A percentile compares a stretch with the other conserved stretches of the same genome.
Conservation (phyloP, 345 rosid genomes). For the Schrenkiella parvula region DNA sequence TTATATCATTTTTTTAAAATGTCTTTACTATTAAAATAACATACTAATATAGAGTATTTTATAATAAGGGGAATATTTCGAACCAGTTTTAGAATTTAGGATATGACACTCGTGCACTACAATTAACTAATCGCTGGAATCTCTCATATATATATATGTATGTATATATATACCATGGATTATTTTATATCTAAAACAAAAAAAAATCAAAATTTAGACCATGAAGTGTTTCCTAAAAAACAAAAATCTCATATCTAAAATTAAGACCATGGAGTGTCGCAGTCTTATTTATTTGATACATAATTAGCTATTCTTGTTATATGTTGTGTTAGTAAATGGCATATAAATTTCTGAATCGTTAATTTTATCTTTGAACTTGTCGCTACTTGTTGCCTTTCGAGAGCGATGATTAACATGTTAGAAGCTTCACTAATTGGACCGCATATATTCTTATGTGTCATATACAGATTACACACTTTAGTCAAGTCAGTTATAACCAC, state of each 20-base stretch:
- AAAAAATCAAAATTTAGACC: no score
- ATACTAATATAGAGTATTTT: neutral
- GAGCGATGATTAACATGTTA: neutral
- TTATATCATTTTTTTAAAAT: neutral
- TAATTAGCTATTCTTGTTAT: neutral
- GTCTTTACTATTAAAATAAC: neutral
- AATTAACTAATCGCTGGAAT: neutral
- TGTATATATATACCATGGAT: no score
- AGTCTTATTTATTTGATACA: neutral
- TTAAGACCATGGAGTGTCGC: neutral
- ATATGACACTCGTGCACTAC: slow-evolving; percentile 27
- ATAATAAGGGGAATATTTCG: neutral
- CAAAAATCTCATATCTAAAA: neutral
- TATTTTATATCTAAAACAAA: no score
- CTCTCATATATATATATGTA: neutral
- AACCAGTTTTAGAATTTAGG: slow-evolving; percentile 15
- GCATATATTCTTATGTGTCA: neutral
- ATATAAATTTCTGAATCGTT: neutral
- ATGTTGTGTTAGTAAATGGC: neutral
- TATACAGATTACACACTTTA: neutral
- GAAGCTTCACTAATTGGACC: neutral
- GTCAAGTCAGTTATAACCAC: neutral
- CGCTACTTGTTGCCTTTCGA: neutral
- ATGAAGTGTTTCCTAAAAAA: neutral
- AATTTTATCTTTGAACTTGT: neutral